Conservation (phyloP, 2,329 filamentous ascomycete genomes). For the Neofusicoccum laricinum region DNA sequence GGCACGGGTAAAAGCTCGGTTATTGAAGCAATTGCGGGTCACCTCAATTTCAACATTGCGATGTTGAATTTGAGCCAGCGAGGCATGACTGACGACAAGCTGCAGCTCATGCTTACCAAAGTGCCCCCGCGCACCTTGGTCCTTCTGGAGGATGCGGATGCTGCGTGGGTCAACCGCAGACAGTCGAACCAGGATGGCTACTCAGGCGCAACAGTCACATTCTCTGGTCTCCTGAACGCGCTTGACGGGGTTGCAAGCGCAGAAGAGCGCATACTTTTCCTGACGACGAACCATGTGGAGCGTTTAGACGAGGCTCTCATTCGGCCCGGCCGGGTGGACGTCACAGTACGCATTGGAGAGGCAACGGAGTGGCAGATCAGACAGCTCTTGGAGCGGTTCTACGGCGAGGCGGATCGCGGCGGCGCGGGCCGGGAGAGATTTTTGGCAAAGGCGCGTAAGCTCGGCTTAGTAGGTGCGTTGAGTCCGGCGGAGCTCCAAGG, state of each 20-base stretch:
- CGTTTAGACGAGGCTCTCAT: slow-evolving; percentile 85
- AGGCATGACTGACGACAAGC: slow-evolving; percentile 82
- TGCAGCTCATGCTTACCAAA: slow-evolving; percentile 82
- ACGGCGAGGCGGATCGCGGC: slow-evolving; percentile 71
- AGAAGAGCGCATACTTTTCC: slow-evolving; percentile 88
- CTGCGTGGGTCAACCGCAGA: slow-evolving; percentile 79
- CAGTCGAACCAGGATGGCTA: slow-evolving; percentile 80
- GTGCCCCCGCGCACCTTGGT: slow-evolving; percentile 79
- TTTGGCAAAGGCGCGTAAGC: slow-evolving; percentile 63
- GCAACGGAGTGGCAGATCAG: slow-evolving; percentile 81
- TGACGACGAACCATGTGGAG: slow-evolving; percentile 93
- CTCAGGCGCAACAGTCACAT: slow-evolving; percentile 83
- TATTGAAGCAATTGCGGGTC: slow-evolving; percentile 91
- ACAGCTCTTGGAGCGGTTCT: slow-evolving; percentile 93
- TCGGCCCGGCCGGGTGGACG: slow-evolving; percentile 86
- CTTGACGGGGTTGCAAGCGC: slow-evolving; percentile 87
- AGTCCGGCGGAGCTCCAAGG: slow-evolving; percentile 94
- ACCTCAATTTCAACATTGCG: slow-evolving; percentile 87
- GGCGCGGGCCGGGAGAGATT: slow-evolving; percentile 66
- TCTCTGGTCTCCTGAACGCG: slow-evolving; percentile 75
- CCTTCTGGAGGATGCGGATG: slow-evolving; percentile 85
- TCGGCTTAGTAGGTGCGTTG: slow-evolving; percentile 68
- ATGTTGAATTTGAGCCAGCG: slow-evolving; percentile 89
- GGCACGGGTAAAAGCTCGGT: slow-evolving; percentile 95
- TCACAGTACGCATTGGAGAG: slow-evolving; percentile 87